These are phyloP conservation scores for Coix lacrymajobi DNA, from an alignment of 176 grass and related monocot genomes.

Conservation along the genomic window DNA sequence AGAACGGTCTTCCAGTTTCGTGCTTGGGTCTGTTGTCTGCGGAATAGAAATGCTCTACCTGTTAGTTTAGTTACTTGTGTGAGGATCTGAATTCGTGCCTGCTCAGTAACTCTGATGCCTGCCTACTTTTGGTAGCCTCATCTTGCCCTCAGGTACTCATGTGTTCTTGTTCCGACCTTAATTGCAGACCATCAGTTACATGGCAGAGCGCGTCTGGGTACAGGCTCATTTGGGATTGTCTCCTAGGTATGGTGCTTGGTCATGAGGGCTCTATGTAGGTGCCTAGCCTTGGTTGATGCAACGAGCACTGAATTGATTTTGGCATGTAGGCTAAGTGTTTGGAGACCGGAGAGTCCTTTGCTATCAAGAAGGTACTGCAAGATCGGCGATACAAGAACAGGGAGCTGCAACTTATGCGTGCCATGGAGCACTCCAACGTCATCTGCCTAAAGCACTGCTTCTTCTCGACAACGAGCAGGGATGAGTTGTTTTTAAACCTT, in stretches of 20 bases:
- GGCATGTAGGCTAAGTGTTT: conserved; percentile 78
- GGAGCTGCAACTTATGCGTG: conserved; percentile 92
- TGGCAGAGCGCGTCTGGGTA: conserved; percentile 74
- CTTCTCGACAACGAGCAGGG: conserved; percentile 83
- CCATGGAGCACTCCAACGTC: conserved; percentile 93
- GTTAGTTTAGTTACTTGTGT: not conserved
- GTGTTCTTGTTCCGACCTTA: not conserved
- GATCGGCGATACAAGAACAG: conserved; percentile 92
- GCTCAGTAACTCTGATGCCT: not conserved
- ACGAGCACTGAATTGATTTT: not conserved
- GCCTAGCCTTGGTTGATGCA: not conserved
- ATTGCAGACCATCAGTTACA: conserved; percentile 73
- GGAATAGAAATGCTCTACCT: not conserved
- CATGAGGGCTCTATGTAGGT: not conserved
- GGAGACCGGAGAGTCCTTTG: conserved; percentile 80
- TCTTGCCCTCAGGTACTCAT: not conserved
- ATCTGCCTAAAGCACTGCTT: conserved; percentile 97
- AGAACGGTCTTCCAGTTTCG: not conserved
- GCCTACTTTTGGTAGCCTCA: not conserved
- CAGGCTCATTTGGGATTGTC: conserved; percentile 78
- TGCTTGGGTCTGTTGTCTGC: not conserved
- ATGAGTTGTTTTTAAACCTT: conserved; percentile 91
- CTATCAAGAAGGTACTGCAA: conserved; percentile 98
- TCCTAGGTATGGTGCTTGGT: conserved; percentile 48
- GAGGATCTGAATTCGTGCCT: not conserved